Evolutionary conservation across 2,329 filamentous ascomycete species (phyloP), one percentile per base, ranked within the genome.

Genomic region (Ophiostoma quercus): DNA sequence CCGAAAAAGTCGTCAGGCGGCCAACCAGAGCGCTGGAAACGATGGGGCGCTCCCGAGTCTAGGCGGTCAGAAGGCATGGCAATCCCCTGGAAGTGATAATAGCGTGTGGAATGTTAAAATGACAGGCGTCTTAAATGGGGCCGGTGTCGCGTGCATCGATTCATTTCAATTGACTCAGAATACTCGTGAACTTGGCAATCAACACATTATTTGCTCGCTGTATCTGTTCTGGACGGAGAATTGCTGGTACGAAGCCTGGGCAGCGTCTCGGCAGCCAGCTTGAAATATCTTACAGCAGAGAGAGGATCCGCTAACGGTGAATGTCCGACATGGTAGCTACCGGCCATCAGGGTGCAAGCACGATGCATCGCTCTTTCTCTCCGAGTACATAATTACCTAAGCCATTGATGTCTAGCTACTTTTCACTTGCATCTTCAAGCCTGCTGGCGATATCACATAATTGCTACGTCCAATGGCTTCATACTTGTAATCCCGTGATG

Each of bases 1-100:
- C 68, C 68, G 67, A 67, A 70, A 51, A 32, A 63, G 43, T 57
- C 7, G 51, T 22, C 68, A 69, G 43, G 62, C 68, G 22, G 63
- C 62, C 62, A 69, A 69, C 63, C 62, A 69, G 68, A 54, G 41
- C 60, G 41, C 41, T 47, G 60, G 43, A 43, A 69, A 66, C 11
- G 57, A 32, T 60, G 57, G 57, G 25, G 22, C 57, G 6, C 6
- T 25, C 25, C 57, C 25, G 57, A 19, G 57, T 29, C 57, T 60
- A 32, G 57, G 57, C 25, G 57, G 51, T 32, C 57, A 60, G 12
- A 60, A 65, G 32, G 41, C 29, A 8, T 32, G 39, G 41, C 34
- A 39, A 5, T 37, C 11, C 47, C 47, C 51, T 57, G 9, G 51
- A 8, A 6, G 16, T 19, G 22, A 57, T 12, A 12, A 57, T 57